phyloP scores from a whole-genome alignment of 768 basidiomycete genomes.

The Pleurotus sapidus region DNA sequence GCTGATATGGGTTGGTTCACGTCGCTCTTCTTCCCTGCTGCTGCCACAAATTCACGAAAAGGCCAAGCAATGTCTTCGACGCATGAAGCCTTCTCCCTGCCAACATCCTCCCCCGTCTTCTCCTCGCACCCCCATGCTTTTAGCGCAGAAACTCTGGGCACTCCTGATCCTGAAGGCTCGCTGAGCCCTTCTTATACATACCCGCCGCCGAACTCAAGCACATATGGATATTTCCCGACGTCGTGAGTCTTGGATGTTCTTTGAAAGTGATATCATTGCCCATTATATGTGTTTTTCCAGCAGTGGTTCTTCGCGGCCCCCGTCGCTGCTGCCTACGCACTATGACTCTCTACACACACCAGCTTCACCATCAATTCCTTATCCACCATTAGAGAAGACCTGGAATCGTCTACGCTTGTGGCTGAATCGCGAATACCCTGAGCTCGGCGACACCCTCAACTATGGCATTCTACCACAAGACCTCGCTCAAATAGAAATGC shows the following conservation, averaged over 20 bases:
- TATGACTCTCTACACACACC: conserved; percentile 47
- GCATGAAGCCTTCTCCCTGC: conserved; percentile 86
- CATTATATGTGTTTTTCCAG: conserved; percentile 18
- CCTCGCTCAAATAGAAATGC: conserved; percentile 77
- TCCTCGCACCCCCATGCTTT: conserved; percentile 56
- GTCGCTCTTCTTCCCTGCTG: conserved; percentile 57
- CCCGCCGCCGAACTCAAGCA: conserved; percentile 59
- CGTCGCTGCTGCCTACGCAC: conserved; percentile 68
- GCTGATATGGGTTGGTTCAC: conserved; percentile 69
- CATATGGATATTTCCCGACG: conserved; percentile 61
- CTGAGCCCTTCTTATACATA: conserved; percentile 66
- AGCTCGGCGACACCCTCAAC: conserved; percentile 93
- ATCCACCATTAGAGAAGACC: conserved; percentile 79
- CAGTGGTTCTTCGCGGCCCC: conserved; percentile 38
- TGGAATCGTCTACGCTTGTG: conserved; percentile 85
- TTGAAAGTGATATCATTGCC: conserved; percentile 6
- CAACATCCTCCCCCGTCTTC: conserved; percentile 64
- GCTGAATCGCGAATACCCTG: conserved; percentile 85
- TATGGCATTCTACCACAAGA: conserved; percentile 82
- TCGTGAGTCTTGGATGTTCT: conserved; percentile 37
- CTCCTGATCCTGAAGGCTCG: conserved; percentile 46
- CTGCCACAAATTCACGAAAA: conserved; percentile 45
- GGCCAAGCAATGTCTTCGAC: conserved; percentile 75
- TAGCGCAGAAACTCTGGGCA: conserved; percentile 48
- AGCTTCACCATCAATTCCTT: conserved; percentile 39